Conservation (phyloP, 371 early-diverging fungal species). For the Mortierella polycephala region DNA sequence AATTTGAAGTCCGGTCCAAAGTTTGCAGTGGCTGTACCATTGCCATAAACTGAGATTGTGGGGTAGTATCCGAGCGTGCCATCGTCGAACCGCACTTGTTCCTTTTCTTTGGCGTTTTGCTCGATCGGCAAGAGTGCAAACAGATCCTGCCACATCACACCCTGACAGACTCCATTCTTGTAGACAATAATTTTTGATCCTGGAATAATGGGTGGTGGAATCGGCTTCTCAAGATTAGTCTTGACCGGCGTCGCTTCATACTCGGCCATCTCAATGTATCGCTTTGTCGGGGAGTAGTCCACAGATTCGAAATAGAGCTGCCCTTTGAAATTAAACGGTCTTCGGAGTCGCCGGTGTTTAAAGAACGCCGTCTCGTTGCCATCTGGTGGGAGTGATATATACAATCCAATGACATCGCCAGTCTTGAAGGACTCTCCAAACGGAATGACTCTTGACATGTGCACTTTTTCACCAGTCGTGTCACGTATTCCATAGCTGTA, state of each 20-base stretch:
- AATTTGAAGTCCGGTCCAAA: slow-evolving; percentile 75
- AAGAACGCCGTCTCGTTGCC: slow-evolving; percentile 56
- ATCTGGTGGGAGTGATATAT: slow-evolving; percentile 67
- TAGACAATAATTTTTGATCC: slow-evolving; percentile 69
- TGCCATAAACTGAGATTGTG: slow-evolving; percentile 71
- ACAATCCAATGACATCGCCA: slow-evolving; percentile 77
- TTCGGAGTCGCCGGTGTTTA: slow-evolving; percentile 64
- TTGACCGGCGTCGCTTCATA: slow-evolving; percentile 49
- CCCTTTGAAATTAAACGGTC: slow-evolving; percentile 71
- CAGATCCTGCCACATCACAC: slow-evolving; percentile 70
- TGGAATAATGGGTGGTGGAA: slow-evolving; percentile 45
- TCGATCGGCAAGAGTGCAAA: slow-evolving; percentile 63
- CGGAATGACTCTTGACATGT: slow-evolving; percentile 64
- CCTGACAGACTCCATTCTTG: slow-evolving; percentile 76
- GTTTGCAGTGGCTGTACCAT: slow-evolving; percentile 73
- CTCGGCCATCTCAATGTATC: slow-evolving; percentile 61
- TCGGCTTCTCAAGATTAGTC: slow-evolving; percentile 30
- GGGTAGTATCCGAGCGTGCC: slow-evolving; percentile 79
- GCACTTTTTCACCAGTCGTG: slow-evolving; percentile 72
- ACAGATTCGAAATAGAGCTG: slow-evolving; percentile 76
- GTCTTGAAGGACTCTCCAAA: slow-evolving; percentile 72
- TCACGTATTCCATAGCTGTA: slow-evolving; percentile 78
- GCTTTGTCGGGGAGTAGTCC: slow-evolving; percentile 69
- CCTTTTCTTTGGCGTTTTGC: slow-evolving; percentile 57
- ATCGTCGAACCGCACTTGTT: slow-evolving; percentile 70